Conservation (phyloP, 2,329 filamentous ascomycete genomes). For the Pyricularia sp. region DNA sequence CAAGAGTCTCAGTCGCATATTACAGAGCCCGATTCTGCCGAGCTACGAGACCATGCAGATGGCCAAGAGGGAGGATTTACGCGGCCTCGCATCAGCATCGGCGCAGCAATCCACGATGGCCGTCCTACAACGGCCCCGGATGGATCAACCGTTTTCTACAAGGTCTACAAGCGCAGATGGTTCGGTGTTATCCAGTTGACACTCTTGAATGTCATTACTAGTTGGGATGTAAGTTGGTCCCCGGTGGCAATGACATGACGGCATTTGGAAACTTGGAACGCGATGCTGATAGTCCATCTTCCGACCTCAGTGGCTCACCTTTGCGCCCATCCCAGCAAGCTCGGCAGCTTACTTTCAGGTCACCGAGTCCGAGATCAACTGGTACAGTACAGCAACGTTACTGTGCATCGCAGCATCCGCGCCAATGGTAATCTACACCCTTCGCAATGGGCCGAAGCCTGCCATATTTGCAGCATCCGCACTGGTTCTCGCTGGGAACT, state of each 20-base stretch:
- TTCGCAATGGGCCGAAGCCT: constrained; percentile 68
- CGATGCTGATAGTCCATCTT: not conserved
- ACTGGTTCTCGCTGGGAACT: constrained; percentile 72
- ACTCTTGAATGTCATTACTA: constrained; percentile 81
- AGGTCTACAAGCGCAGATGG: constrained; percentile 70
- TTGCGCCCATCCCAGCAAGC: constrained; percentile 66
- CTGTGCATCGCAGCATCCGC: constrained; percentile 67
- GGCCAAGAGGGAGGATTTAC: not conserved
- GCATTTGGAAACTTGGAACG: not conserved
- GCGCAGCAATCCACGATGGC: constrained; percentile 3
- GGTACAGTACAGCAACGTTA: constrained; percentile 78
- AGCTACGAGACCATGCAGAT: not conserved
- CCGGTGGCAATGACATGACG: not conserved
- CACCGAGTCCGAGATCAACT: constrained; percentile 69
- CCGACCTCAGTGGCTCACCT: constrained; percentile 70
- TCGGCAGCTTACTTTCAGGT: constrained; percentile 66
- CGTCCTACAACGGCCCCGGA: constrained; percentile 4
- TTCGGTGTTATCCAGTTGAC: constrained; percentile 76
- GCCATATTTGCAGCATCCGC: constrained; percentile 62
- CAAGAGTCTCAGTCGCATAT: not conserved
- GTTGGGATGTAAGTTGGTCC: constrained; percentile 70
- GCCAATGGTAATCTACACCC: constrained; percentile 60
- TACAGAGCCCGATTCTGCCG: not conserved
- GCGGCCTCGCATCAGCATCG: not conserved
- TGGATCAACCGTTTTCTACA: constrained; percentile 12